Evolutionary conservation across 805 yeast genomes (phyloP), one percentile per base, ranked within the genome.

Genomic region (Myxozyma melibiosi): DNA sequence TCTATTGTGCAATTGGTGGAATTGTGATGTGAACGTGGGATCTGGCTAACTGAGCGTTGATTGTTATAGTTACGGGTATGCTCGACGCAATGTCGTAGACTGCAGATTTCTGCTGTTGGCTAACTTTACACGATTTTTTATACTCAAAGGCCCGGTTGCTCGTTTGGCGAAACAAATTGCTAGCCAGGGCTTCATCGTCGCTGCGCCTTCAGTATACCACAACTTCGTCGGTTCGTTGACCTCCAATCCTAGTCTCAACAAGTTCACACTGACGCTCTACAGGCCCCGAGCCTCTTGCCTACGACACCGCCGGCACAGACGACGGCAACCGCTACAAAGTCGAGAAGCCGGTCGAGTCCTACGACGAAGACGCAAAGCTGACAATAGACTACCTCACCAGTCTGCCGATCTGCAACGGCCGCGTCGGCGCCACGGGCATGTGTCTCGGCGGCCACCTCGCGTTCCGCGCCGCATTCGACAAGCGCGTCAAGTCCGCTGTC

Each of bases 401-500:
- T 1, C 75, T 87, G 62, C 74, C 78, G 0, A 85, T 89, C 9
- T 86, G 86, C 69, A 83, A 80, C 61, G 91, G 91, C 40, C 80
- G 78, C 56, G 80, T 86, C 64, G 94, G 94, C 35, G 85, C 90
- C 43, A 86, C 92, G 2, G 95, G 94, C 18, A 88, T 88, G 94
- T 88, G 95, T 70, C 79, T 87, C 35, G 94, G 94, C 20, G 95
- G 94, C 1, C 94, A 87, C 68, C 74, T 86, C 65, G 92, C 94
- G 0, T 85, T 79, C 73, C 76, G 95, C 63, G 78, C 84, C 2
- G 83, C 85, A 1, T 75, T 86, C 63, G 89, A 86, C 66, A 74
- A 78, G 35, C 73, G 89, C 55, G 82, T 87, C 43, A 73, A 75
- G 11, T 89, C 91, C 16, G 79, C 85, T 9, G 86, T 86, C 18